Conservation (phyloP, 208 protist species). For the Trypanosoma vivax region DNA sequence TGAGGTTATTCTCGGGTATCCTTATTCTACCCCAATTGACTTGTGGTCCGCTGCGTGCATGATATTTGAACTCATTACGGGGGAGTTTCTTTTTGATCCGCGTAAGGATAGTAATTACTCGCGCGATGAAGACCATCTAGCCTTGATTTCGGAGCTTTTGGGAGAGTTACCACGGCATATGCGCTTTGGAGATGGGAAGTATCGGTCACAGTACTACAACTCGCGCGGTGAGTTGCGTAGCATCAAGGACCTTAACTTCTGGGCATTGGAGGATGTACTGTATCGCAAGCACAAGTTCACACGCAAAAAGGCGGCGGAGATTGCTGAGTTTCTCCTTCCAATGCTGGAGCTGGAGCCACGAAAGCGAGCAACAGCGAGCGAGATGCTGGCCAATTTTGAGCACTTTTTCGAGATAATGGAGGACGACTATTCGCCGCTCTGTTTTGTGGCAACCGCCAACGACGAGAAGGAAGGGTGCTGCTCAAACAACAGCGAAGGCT, state of each 20-base stretch:
- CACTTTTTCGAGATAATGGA: slow-evolving; percentile 81
- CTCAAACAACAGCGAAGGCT: slow-evolving; percentile 6
- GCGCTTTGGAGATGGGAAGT: slow-evolving; percentile 70
- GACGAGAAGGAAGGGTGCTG: slow-evolving; percentile 12
- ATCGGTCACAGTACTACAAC: slow-evolving; percentile 81
- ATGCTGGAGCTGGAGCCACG: slow-evolving; percentile 91
- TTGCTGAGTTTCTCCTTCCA: slow-evolving; percentile 92
- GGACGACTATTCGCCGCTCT: slow-evolving; percentile 78
- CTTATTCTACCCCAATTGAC: slow-evolving; percentile 82
- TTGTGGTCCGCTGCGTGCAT: slow-evolving; percentile 92
- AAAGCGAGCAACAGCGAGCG: slow-evolving; percentile 75
- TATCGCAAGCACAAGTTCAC: slow-evolving; percentile 91
- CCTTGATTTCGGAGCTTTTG: slow-evolving; percentile 92
- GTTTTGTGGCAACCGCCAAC: slow-evolving; percentile 45
- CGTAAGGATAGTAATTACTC: slow-evolving; percentile 87
- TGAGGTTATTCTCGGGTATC: slow-evolving; percentile 89
- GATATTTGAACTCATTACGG: slow-evolving; percentile 93
- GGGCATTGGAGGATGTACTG: slow-evolving; percentile 84
- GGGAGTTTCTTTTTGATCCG: slow-evolving; percentile 92
- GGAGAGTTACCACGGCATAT: slow-evolving; percentile 86
- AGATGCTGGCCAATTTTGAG: slow-evolving; percentile 76
- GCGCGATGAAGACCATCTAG: slow-evolving; percentile 91
- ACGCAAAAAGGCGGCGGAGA: slow-evolving; percentile 78
- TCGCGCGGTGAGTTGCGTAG: slow-evolving; percentile 66
- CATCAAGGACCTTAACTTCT: slow-evolving; percentile 78